Evolutionary conservation across 345 rosid genomes (phyloP), one percentile per base, ranked within the genome.

Genomic region (Reutealis trisperma): DNA sequence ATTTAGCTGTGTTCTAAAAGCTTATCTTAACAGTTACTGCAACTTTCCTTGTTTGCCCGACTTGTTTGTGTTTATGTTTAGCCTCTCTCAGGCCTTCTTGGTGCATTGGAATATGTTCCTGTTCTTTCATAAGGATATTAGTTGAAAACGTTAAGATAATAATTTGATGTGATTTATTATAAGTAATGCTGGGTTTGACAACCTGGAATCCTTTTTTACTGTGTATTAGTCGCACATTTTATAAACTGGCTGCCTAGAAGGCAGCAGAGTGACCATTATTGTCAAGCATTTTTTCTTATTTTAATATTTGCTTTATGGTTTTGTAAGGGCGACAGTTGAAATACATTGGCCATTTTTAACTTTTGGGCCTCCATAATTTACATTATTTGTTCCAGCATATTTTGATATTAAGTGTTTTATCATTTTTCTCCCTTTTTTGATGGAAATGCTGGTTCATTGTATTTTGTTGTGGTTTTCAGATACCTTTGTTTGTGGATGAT

Each of bases 391-490:
- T 54, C 68, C 60, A n/a, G 27, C 72, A 22, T 54, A 32, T 21
- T 59, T 44, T 70, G 25, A 45, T 22, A 60, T 45, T 49, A 54
- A 4, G 21, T 9, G 21, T 55, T 45, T 59, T 68, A 7, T 45
- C 32, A 19, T 41, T 21, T 34, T 27, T 57, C 42, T 72, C 16
- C 30, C 52, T 41, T 61, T n/a, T 41, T 45, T 42, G 32, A n/a
- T 68, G 61, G n/a, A 67, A 58, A 37, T 67, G 22, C 70, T 37
- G 59, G 45, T 27, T 77, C 62, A 14, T 77, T 67, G 32, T 75
- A 27, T 34, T 78, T 68, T 63, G n/a, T 59, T 60, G 8, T 72
- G 77, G 27, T 58, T 81, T 68, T 63, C 62, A 52, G 79, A 69
- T 83, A 51, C 78, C 67, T 60, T 37, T 37, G 41, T 37, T 37